Evolutionary conservation across 2,329 filamentous ascomycete genomes (phyloP), one percentile per base, ranked within the genome.

Genomic region (Capronia americana): DNA sequence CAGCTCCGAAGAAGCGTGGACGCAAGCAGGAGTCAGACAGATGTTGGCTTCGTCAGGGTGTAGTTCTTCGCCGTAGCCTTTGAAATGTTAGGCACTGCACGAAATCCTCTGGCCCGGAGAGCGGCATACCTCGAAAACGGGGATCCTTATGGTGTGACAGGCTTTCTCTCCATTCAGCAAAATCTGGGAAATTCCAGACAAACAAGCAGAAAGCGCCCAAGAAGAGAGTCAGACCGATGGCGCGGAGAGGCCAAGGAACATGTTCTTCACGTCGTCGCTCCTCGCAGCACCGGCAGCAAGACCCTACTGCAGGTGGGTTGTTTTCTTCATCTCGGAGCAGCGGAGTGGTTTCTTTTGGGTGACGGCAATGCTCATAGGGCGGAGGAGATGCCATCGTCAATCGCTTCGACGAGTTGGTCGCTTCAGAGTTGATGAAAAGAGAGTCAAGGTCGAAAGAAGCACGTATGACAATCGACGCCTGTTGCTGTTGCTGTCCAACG

Each of bases 1-100:
- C 46, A 90, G 83, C 69, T 86, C 83, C 12, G 86, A 87, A 4
- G 87, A 84, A 12, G 87, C 87, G 72, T 89, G 85, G 12, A 90
- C 80, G 74, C 88, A 90, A 67, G 85, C 84, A 50, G 87, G 83
- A 10, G 87, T 85, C 56, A 84, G 74, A 74, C 88, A 90, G 26
- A 85, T 58, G n/a, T 61, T 65, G 30, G 63, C 41, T 12, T 53
- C 41, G 10, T 26, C n/a, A 5, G 14, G 26, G 20, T 26, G 10
- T 10, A 20, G 5, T 8, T 53, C 48, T 17, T 51, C 38, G 6
- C 7, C 20, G 46, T 61, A 14, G 20, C n/a, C 58, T 61, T 61
- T 6, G 23, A 14, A 17, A 26, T n/a, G 58, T 61, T 23, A 61
- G 23, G 6, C n/a, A 23, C 17, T 8, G 10, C 4, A 32, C 10